Evolutionary conservation across 2,329 filamentous ascomycete species (phyloP).

Genomic region (Colletotrichum chlorophyti): DNA sequence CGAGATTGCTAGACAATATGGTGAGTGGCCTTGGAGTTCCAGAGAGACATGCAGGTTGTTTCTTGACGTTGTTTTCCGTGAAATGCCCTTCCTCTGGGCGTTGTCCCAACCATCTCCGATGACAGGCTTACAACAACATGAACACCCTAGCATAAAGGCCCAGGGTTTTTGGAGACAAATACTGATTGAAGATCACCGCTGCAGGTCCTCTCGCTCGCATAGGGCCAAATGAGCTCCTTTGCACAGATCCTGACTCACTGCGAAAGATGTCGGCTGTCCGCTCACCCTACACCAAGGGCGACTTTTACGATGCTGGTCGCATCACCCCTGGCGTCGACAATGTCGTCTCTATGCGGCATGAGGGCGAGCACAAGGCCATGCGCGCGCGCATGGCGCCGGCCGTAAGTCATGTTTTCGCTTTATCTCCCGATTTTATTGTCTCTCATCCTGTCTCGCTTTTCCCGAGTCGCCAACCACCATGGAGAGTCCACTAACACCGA

Average conservation of each 20-base stretch:
- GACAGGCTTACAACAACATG: neutral
- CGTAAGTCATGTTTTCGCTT: slow-evolving; percentile 37
- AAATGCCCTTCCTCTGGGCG: no score
- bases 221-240: slow-evolving; percentile 49
- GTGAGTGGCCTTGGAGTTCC: neutral
- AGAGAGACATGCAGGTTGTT: neutral
- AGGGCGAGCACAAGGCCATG: slow-evolving; percentile 43
- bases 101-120: neutral
- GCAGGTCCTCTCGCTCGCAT: slow-evolving; percentile 46
- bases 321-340: slow-evolving; percentile 44
- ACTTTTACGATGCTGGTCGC: slow-evolving; percentile 45
- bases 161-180: slow-evolving; percentile 26
- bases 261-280: slow-evolving; percentile 41
- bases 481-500: no score
- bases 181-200: neutral
- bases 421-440: neutral
- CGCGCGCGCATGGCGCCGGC: slow-evolving; percentile 52
- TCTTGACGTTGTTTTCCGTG: no score
- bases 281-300: slow-evolving; percentile 44
- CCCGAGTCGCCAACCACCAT: no score
- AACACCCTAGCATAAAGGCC: neutral
- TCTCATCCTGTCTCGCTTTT: neutral
- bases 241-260: slow-evolving; percentile 43
- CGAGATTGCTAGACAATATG: slow-evolving; percentile 32
- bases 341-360: slow-evolving; percentile 42